Percentiles rank a stretch among this genome's conserved stretches.
Conservation (phyloP, 192 early-diverging fungal species). For the Geranomyces michiganensis region DNA sequence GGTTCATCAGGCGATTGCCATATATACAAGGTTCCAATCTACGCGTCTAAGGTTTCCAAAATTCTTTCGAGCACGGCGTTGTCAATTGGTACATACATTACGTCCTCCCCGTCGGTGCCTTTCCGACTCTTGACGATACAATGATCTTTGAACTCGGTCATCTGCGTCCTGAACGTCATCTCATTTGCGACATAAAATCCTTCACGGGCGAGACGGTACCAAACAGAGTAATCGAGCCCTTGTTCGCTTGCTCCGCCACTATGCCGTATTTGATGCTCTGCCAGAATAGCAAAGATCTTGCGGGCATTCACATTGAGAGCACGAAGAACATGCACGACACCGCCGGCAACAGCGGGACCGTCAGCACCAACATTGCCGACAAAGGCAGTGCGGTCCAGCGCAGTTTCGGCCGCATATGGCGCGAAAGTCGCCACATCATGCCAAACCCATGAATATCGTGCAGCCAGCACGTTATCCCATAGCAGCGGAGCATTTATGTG, state of each 20-base stretch:
- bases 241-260: constrained; percentile 30
- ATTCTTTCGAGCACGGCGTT: constrained; percentile 63
- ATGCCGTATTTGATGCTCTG: constrained; percentile 72
- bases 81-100: constrained; percentile 76
- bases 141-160: constrained; percentile 94
- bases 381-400: constrained; percentile 74
- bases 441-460: constrained; percentile 84
- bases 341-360: constrained; percentile 25
- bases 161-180: constrained; percentile 82
- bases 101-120: constrained; percentile 65
- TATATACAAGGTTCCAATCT: not conserved
- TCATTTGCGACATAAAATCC: constrained; percentile 83
- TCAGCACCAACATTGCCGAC: constrained; percentile 46
- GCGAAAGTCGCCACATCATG: constrained; percentile 90
- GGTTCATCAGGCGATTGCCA: too few relatives aligned
- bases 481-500: constrained; percentile 88
- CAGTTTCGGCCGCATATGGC: constrained; percentile 79
- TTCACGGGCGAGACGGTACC: constrained; percentile 76
- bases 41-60: constrained; percentile 63
- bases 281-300: constrained; percentile 83
- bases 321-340: constrained; percentile 78
- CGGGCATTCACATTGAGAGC: constrained; percentile 83
- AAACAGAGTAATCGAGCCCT: constrained; percentile 69
- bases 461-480: constrained; percentile 76
- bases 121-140: constrained; percentile 72